Evolutionary conservation across 164 flowering plant species (phyloP).

Genomic region (Vitis amurensis): DNA sequence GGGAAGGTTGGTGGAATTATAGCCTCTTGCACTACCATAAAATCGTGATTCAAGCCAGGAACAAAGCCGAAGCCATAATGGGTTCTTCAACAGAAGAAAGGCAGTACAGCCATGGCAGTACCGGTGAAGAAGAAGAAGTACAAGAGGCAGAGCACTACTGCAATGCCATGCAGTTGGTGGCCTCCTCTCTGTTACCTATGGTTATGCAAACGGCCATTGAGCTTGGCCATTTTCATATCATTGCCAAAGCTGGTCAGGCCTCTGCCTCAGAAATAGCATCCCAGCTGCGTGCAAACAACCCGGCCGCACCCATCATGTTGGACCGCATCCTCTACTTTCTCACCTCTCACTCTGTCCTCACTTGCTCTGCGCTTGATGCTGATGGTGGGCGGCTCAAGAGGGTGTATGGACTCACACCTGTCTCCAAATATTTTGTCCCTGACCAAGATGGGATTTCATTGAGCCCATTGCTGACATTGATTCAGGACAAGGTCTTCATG

Average conservation of each 20-base stretch:
- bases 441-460: constrained; percentile 25
- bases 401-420: constrained; percentile 14
- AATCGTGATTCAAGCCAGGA: too few relatives aligned
- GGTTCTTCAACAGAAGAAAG: not conserved
- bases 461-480: constrained; percentile 9
- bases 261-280: constrained; percentile 18
- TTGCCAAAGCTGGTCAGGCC: constrained; percentile 18
- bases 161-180: constrained; percentile 19
- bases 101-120: not conserved
- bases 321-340: constrained; percentile 24
- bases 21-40: too few relatives aligned
- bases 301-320: constrained; percentile 20
- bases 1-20: too few relatives aligned
- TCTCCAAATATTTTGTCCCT: constrained; percentile 13
- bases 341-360: constrained; percentile 18
- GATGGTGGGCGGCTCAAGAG: constrained; percentile 2
- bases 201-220: constrained; percentile 15
- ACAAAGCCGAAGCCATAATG: not conserved
- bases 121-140: not conserved
- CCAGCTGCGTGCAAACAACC: constrained; percentile 13
- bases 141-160: constrained; percentile 16
- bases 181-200: constrained; percentile 13
- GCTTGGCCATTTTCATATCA: constrained; percentile 23
- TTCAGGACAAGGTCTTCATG: constrained; percentile 27
- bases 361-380: constrained; percentile 10